Evolutionary conservation across 495 filamentous ascomycete genomes (phyloP).

Genomic region (Apiosordaria backusii): DNA sequence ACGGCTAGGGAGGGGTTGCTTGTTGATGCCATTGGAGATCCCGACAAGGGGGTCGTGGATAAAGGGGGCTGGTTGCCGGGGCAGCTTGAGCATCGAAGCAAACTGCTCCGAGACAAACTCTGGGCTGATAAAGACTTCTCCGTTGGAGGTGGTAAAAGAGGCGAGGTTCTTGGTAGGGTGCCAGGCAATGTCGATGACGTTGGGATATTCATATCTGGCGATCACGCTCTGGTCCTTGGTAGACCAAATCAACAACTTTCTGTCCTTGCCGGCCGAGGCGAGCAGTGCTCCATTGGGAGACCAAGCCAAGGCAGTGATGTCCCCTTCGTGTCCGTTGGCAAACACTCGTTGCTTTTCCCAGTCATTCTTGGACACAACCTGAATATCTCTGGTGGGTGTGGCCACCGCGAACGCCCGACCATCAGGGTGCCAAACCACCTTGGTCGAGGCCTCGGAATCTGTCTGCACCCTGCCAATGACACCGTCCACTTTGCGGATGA

Average conservation of each 20-base stretch:
- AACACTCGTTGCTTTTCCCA: constrained; percentile 83
- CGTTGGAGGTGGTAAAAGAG: constrained; percentile 86
- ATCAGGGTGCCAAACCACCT: constrained; percentile 88
- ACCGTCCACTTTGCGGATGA: constrained; percentile 79
- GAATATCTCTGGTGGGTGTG: constrained; percentile 79
- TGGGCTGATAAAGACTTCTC: constrained; percentile 84
- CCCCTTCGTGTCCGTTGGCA: constrained; percentile 71
- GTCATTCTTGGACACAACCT: constrained; percentile 77
- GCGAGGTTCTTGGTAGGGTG: constrained; percentile 83
- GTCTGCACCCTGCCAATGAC: constrained; percentile 74
- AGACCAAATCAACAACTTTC: constrained; percentile 83
- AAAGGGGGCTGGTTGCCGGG: constrained; percentile 73
- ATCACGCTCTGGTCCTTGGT: constrained; percentile 77
- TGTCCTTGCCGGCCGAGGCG: constrained; percentile 76
- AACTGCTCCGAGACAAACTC: constrained; percentile 71
- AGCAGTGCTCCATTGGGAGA: constrained; percentile 90
- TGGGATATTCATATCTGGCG: constrained; percentile 67
- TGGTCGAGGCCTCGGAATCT: constrained; percentile 71
- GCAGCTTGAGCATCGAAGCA: constrained; percentile 53
- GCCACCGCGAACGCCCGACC: constrained; percentile 85
- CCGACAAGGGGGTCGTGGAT: constrained; percentile 76
- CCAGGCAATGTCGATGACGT: constrained; percentile 83
- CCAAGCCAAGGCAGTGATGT: constrained; percentile 86
- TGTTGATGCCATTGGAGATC: constrained; percentile 62
- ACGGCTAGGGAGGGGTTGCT: constrained; percentile 46